phyloP scores from a whole-genome alignment of 2,329 filamentous ascomycete species.

The Ophiostoma australiae region DNA sequence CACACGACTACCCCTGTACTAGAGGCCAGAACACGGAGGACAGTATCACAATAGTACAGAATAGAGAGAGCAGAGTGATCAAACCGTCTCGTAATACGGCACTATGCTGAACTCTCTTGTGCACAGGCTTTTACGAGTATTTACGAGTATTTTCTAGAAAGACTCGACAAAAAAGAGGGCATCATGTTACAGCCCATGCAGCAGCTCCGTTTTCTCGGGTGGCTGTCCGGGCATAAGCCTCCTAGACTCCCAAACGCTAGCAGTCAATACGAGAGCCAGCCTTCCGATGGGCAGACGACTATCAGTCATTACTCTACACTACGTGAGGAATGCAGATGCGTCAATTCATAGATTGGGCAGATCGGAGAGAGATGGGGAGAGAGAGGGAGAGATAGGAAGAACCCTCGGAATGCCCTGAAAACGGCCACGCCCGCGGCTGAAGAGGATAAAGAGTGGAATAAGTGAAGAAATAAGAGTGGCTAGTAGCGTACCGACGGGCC shows the following conservation, averaged over 20 bases:
- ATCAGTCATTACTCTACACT: background rate
- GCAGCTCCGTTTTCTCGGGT: background rate
- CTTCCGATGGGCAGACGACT: background rate
- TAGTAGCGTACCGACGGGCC: background rate
- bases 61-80: background rate
- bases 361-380: background rate
- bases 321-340: background rate
- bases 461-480: background rate
- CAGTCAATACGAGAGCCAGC: conserved; percentile 5
- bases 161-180: background rate
- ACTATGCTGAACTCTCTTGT: background rate
- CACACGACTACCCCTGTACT: conserved; percentile 8
- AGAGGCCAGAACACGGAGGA: background rate
- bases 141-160: background rate
- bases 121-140: background rate
- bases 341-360: background rate
- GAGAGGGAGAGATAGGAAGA: background rate
- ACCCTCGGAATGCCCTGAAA: conserved; percentile 5
- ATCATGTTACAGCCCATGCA: background rate
- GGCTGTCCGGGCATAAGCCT: background rate
- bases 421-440: background rate
- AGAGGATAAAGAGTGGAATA: background rate
- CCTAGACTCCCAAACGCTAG: background rate
- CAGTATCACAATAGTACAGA: no score
- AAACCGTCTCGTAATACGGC: background rate